A percentile compares a stretch with the other conserved stretches of the same genome.
Evolutionary conservation across 2,329 filamentous ascomycete species (phyloP).

Genomic region (Pyrenochaeta sp.): DNA sequence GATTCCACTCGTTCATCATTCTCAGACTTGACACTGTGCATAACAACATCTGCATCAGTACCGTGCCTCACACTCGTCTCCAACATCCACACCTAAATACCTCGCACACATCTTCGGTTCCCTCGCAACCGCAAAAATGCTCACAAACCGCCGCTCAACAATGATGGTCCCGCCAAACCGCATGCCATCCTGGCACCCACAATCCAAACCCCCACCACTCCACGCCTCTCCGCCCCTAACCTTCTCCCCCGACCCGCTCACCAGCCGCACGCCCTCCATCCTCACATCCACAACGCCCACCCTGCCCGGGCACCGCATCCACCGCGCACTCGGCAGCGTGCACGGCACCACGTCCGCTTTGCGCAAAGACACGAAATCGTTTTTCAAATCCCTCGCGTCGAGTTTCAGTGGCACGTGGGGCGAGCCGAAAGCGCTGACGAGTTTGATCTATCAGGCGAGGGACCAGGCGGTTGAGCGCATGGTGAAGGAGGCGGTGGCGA

Average conservation of each 20-base stretch:
- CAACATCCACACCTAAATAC: not conserved
- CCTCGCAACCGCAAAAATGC: conserved; percentile 23
- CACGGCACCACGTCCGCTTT: conserved; percentile 42
- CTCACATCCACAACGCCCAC: conserved; percentile 37
- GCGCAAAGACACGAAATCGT: conserved; percentile 45
- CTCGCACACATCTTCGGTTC: not conserved
- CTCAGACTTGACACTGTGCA: no score
- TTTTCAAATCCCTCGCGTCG: conserved; percentile 37
- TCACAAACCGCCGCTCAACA: conserved; percentile 47
- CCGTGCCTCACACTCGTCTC: no score
- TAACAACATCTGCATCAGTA: no score
- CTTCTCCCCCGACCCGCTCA: not conserved
- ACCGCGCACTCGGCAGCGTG: conserved; percentile 37
- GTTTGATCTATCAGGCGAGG: conserved; percentile 41
- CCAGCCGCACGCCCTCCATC: conserved; percentile 35
- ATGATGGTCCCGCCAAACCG: conserved; percentile 40
- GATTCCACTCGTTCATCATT: conserved; percentile 1
- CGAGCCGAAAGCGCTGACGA: conserved; percentile 41
- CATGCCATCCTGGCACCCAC: conserved; percentile 34
- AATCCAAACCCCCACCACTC: conserved; percentile 22
- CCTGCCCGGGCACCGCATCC: conserved; percentile 36
- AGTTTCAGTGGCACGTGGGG: conserved; percentile 31
- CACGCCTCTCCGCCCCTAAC: conserved; percentile 3
- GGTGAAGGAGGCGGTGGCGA: conserved; percentile 39
- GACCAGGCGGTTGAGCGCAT: conserved; percentile 46